A percentile compares a stretch with the other conserved stretches of the same genome.
Evolutionary conservation across 345 rosid species (phyloP).

Genomic region (Heritiera littoralis): DNA sequence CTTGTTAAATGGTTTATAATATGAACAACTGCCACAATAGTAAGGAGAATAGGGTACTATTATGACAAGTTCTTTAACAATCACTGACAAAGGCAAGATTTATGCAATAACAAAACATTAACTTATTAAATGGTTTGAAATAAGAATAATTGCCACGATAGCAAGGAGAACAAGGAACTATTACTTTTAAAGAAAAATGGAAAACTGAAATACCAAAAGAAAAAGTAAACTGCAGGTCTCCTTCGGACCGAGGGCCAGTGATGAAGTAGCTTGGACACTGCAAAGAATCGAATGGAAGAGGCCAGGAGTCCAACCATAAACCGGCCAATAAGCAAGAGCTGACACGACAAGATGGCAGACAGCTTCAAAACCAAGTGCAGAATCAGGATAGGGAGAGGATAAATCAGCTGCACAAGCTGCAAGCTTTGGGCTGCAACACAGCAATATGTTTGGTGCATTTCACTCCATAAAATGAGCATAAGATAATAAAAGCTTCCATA

Average conservation of each 20-base stretch:
- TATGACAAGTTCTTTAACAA: background rate
- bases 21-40: background rate
- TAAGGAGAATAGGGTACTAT: background rate
- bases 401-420: slow-evolving; percentile 96
- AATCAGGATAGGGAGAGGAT: slow-evolving; percentile 80
- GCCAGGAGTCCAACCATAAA: slow-evolving; percentile 93
- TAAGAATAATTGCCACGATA: background rate
- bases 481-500: background rate
- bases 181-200: slow-evolving; percentile 18
- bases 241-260: slow-evolving; percentile 86
- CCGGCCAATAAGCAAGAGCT: slow-evolving; percentile 93
- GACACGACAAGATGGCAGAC: slow-evolving; percentile 92
- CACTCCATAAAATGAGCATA: slow-evolving; percentile 23
- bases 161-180: background rate
- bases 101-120: slow-evolving; percentile 5
- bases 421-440: slow-evolving; percentile 82
- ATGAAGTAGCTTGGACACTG: slow-evolving; percentile 68
- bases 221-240: slow-evolving; percentile 94
- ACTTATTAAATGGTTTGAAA: background rate
- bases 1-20: background rate
- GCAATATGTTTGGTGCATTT: slow-evolving; percentile 19
- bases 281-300: slow-evolving; percentile 84
- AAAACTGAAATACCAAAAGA: slow-evolving; percentile 69
- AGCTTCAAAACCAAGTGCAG: slow-evolving; percentile 94
- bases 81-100: slow-evolving; percentile 2